These are phyloP conservation scores for Kondoa subrosea DNA, from an alignment of 768 basidiomycete genomes.

Conservation along the genomic window DNA sequence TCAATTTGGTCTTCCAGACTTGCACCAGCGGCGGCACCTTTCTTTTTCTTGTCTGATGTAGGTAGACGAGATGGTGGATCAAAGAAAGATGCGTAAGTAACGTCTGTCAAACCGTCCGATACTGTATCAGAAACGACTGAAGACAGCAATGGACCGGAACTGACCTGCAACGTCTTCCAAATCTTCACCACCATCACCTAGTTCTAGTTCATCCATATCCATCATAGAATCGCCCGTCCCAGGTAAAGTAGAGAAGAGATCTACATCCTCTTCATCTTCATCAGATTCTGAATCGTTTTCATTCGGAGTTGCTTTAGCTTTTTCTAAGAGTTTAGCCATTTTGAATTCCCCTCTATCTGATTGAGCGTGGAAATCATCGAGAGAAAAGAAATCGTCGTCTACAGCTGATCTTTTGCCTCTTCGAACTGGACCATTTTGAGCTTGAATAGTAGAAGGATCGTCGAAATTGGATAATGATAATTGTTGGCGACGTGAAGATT, in stretches of 20 bases:
- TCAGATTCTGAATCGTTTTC: slow-evolving; percentile 39
- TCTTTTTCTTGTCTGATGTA: no score
- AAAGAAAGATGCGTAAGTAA: slow-evolving; percentile 64
- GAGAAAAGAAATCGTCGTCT: slow-evolving; percentile 79
- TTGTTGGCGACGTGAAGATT: not conserved
- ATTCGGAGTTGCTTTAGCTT: no score
- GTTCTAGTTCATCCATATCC: slow-evolving; percentile 36
- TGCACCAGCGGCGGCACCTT: no score
- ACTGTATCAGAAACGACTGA: not conserved
- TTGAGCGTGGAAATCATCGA: slow-evolving; percentile 71
- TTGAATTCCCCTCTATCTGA: slow-evolving; percentile 53
- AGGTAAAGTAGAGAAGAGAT: slow-evolving; percentile 49
- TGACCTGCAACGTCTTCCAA: slow-evolving; percentile 32
- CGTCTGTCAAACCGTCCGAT: slow-evolving; percentile 1
- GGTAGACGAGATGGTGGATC: slow-evolving; percentile 39
- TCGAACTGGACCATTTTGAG: not conserved
- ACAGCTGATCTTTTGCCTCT: slow-evolving; percentile 31
- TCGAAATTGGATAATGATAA: not conserved
- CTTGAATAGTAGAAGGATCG: not conserved
- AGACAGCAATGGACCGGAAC: slow-evolving; percentile 24
- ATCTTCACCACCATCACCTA: slow-evolving; percentile 36
- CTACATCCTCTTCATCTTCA: slow-evolving; percentile 42
- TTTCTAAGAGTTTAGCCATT: slow-evolving; percentile 41
- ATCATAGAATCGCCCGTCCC: slow-evolving; percentile 28
- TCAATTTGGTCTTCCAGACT: no score